These are phyloP conservation scores for Amanita phalloides DNA, from an alignment of 768 basidiomycete genomes.

Conservation along the genomic window DNA sequence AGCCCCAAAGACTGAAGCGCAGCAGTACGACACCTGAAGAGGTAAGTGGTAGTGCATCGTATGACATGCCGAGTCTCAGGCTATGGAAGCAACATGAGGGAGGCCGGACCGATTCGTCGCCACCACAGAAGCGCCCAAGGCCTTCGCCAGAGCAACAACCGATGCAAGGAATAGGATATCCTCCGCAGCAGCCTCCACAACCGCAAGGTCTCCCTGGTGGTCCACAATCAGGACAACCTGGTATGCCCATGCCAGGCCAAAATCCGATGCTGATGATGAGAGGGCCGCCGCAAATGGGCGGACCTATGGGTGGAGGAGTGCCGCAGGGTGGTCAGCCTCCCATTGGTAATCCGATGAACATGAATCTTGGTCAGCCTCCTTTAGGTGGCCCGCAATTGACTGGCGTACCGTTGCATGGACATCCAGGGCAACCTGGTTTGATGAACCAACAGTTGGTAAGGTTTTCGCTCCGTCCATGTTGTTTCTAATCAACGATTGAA, in stretches of 20 bases:
- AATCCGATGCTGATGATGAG: conserved; percentile 3
- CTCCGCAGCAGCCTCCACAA: not conserved
- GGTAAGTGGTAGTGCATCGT: not conserved
- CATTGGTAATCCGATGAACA: conserved; percentile 3
- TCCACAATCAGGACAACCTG: conserved; percentile 1
- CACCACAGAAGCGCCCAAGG: conserved; percentile 6
- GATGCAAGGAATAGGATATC: conserved; percentile 1
- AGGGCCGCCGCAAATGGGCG: not conserved
- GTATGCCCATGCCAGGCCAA: conserved; percentile 4
- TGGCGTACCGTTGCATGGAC: not conserved
- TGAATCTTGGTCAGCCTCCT: conserved; percentile 1
- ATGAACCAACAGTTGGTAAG: conserved; percentile 3
- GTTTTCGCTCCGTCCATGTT: not conserved
- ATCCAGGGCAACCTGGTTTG: conserved; percentile 4
- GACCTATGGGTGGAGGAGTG: not conserved
- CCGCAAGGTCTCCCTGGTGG: conserved; percentile 3
- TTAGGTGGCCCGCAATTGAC: conserved; percentile 1
- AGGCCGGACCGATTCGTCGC: conserved; percentile 6
- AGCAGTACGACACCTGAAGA: conserved; percentile 8
- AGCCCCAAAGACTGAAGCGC: conserved; percentile 4
- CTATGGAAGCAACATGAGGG: conserved; percentile 1
- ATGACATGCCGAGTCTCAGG: not conserved
- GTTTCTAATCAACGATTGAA: conserved; percentile 3
- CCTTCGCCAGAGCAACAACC: conserved; percentile 4
- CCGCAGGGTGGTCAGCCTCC: conserved; percentile 1